Percentiles rank a stretch among this genome's conserved stretches.
Conservation (phyloP, 352 stramenopile genomes). For the Globisporangium nagaii region DNA sequence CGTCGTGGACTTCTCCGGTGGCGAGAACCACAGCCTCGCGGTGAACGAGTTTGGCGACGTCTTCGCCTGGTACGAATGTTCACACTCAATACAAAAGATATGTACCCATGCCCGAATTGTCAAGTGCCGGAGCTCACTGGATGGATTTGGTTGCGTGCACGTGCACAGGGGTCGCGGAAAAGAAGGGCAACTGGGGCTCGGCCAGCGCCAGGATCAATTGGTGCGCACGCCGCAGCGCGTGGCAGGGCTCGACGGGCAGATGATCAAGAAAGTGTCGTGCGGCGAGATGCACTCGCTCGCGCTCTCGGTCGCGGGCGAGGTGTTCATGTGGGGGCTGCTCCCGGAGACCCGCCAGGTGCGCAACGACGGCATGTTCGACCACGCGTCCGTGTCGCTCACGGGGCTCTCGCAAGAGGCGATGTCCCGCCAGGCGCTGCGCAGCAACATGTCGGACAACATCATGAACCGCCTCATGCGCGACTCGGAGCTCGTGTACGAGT, state of each 20-base stretch:
- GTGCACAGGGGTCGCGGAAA: slow-evolving; percentile 46
- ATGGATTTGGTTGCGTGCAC: not conserved
- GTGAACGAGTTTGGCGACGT: slow-evolving; percentile 82
- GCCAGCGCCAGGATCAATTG: slow-evolving; percentile 22
- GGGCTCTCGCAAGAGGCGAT: slow-evolving; percentile 32
- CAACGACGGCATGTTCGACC: slow-evolving; percentile 44
- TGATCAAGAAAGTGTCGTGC: slow-evolving; percentile 65
- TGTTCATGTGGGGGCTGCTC: slow-evolving; percentile 77
- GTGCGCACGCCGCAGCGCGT: slow-evolving; percentile 39
- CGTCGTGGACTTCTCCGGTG: slow-evolving; percentile 68
- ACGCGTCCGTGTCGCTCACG: slow-evolving; percentile 47
- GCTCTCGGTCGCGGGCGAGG: slow-evolving; percentile 41
- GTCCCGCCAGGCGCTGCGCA: slow-evolving; percentile 16
- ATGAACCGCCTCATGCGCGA: slow-evolving; percentile 58
- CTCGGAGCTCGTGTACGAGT: slow-evolving; percentile 66
- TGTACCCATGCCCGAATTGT: not conserved
- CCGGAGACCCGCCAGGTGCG: slow-evolving; percentile 44
- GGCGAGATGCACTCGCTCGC: slow-evolving; percentile 75
- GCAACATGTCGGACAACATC: slow-evolving; percentile 37
- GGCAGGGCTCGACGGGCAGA: slow-evolving; percentile 43
- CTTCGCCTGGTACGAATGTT: slow-evolving; percentile 48
- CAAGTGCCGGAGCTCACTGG: too few relatives aligned
- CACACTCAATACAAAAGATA: not conserved
- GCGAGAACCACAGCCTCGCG: slow-evolving; percentile 66
- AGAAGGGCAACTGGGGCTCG: slow-evolving; percentile 63